Evolutionary conservation across 1,139 yeast genomes (phyloP), one percentile per base, ranked within the genome.

Genomic region (Scheffersomyces quercinus): DNA sequence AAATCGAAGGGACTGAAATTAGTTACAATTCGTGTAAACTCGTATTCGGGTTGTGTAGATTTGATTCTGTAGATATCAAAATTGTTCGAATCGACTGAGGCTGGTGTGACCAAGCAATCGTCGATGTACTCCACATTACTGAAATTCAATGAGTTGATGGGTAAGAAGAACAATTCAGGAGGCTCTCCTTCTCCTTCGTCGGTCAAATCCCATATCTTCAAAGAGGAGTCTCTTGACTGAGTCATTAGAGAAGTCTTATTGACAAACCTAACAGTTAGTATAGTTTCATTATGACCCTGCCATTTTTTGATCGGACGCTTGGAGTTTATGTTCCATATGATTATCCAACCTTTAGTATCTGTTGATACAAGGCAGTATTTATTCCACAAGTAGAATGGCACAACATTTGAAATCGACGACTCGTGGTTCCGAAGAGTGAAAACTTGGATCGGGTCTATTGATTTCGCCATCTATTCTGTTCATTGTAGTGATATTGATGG

Each of bases 61-160:
- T 20, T 20, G 3, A 79, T 50, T 35, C 55, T 54, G 54, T 82
- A 82, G 1, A 82, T 51, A 53, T 82, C 87, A 50, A 81, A 72
- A 36, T 70, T 67, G 41, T 79, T 73, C 1, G 86, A 79, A 51
- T 79, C 76, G 6, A 64, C 56, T 0, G 84, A 73, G 13, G 81
- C 77, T 0, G 87, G 84, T 0, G 84, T 73, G 5, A 79, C 54
- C 32, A 82, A 50, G 5, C 49, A 47, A 7, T 65, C 58, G 1
- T 51, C 53, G 3, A 46, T 43, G 5, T 67, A 52, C 15, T 61
- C 76, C 28, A 81, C 75, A 52, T 82, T 82, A 47, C 82, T 69
- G 53, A 78, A 82, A 54, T 82, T 82, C 50, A 82, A 61, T 1
- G 81, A 60, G 55, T 82, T 82, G 15, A 80, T 79, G 0, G 86